Base-by-base conservation (phyloP, 2,329 filamentous ascomycete species). In the Stachybotrys chartarum region DNA sequence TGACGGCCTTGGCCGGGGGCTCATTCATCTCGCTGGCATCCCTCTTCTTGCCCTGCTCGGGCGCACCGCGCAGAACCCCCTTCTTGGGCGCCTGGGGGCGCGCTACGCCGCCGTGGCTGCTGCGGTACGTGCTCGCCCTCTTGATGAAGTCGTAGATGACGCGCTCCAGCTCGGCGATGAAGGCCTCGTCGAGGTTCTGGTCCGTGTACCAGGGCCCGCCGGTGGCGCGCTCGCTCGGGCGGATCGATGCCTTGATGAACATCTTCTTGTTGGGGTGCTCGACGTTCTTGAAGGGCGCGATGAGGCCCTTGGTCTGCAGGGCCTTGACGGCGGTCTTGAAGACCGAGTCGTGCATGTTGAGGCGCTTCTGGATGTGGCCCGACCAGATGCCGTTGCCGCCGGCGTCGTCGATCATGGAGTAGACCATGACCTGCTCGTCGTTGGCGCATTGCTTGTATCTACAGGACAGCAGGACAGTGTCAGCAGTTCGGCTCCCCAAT, bases 201-300 rank as follows among this genome's bases (percentile, higher is more conserved):
- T 96, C 91, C 7, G 90, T 92, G 70, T 94, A 97, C 90, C 93
- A 99, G 8, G 91, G 88, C 1, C 94, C 94, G 51, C 94, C 94
- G 0, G 91, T 96, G 50, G 95, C 90, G 58, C 94, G 88, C 59
- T 97, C 92, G 54, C 87, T 90, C 0, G 94, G 93, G 11, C 85
- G 84, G 58, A 99, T 82, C 59, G 87, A 86, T 54, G 87, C 84
- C 66, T 96, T 86, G 80, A 99, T 96, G 78, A 94, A 99, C 82
- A 96, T 96, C 74, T 96, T 96, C 68, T 94, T 88, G 61, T 87
- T 89, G 31, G 91, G 90, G 67, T 89, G 87, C 74, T 96, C 91
- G 72, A 96, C 91, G 70, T 88, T 94, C 74, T 93, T 94, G 74
- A 97, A 91, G 56, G 86, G 85, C 65, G 89, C 88, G 70, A 99